Evolutionary conservation across 257 asterid genomes (phyloP).

Genomic region (Ajuga chamaepitys): DNA sequence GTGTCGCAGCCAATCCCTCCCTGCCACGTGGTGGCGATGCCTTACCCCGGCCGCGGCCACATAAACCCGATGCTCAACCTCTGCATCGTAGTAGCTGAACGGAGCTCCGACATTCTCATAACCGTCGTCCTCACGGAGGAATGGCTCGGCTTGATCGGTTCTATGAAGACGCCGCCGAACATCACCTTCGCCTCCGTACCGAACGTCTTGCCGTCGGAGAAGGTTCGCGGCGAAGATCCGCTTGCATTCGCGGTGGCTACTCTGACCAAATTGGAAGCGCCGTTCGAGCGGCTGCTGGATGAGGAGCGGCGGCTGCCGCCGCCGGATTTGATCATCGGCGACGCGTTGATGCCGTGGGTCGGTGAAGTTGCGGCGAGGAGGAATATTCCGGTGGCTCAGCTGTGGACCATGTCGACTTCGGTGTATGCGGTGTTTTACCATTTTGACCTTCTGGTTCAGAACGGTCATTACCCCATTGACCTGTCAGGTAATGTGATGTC

Average conservation of each 20-base stretch:
- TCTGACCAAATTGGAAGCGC: constrained; percentile 33
- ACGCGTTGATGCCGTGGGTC: constrained; percentile 31
- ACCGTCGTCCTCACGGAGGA: constrained; percentile 32
- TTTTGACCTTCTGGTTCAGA: constrained; percentile 28
- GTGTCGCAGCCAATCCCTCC: background rate
- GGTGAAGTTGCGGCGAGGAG: constrained; percentile 23
- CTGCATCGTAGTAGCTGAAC: constrained; percentile 25
- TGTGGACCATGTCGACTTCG: constrained; percentile 49
- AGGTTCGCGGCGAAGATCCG: constrained; percentile 36
- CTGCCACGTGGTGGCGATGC: constrained; percentile 28
- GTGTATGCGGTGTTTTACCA: constrained; percentile 29
- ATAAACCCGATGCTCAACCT: constrained; percentile 31
- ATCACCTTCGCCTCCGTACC: constrained; percentile 22
- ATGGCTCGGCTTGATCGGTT: constrained; percentile 27
- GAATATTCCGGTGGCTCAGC: constrained; percentile 43
- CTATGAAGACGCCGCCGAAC: constrained; percentile 15
- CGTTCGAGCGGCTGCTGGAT: constrained; percentile 42
- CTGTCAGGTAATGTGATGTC: constrained; percentile 17
- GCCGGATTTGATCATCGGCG: constrained; percentile 32
- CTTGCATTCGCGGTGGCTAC: constrained; percentile 22
- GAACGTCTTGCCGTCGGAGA: constrained; percentile 56
- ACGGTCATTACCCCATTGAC: constrained; percentile 33
- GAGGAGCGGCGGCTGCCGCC: constrained; percentile 1
- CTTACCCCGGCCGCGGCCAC: constrained; percentile 38
- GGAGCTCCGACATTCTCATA: constrained; percentile 7